phyloP scores from a whole-genome alignment of 1,284 basidiomycete species.

The Pseudozyma pruni region DNA sequence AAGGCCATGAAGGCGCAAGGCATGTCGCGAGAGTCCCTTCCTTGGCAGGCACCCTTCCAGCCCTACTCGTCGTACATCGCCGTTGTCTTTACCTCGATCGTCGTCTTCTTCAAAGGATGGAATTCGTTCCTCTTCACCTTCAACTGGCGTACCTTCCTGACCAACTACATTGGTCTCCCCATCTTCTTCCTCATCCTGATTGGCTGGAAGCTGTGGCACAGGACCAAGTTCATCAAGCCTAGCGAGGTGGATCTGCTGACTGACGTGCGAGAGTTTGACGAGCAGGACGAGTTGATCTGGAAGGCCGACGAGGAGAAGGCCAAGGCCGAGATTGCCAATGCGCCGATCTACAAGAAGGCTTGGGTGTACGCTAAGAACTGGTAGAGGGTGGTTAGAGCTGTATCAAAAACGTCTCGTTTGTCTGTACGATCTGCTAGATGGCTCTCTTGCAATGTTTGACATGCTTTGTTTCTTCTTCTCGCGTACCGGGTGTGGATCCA shows the following conservation, averaged over 20 bases:
- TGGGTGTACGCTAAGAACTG: constrained; percentile 49
- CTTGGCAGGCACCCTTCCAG: constrained; percentile 67
- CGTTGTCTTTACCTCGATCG: constrained; percentile 72
- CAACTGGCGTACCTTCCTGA: constrained; percentile 75
- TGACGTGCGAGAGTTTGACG: constrained; percentile 49
- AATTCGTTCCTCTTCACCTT: constrained; percentile 75
- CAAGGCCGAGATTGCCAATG: constrained; percentile 5
- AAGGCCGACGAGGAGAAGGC: constrained; percentile 46
- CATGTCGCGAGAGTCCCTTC: constrained; percentile 75
- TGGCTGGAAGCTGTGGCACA: constrained; percentile 57
- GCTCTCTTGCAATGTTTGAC: too few relatives aligned
- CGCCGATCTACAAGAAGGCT: constrained; percentile 31
- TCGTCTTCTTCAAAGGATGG: constrained; percentile 75
- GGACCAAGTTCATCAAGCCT: constrained; percentile 42
- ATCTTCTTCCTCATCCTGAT: constrained; percentile 54
- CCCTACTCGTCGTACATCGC: constrained; percentile 73
- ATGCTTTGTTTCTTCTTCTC: too few relatives aligned
- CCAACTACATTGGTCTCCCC: constrained; percentile 69
- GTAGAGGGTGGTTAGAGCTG: constrained; percentile 8
- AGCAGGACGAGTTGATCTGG: constrained; percentile 39
- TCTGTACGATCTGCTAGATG: neutral
- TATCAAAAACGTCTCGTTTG: neutral
- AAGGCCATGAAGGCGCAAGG: constrained; percentile 80
- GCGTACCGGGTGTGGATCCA: too few relatives aligned
- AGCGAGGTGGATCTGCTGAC: constrained; percentile 59